Evolutionary conservation across 2,329 filamentous ascomycete genomes (phyloP).

Genomic region (Cyphellophora attinorum): DNA sequence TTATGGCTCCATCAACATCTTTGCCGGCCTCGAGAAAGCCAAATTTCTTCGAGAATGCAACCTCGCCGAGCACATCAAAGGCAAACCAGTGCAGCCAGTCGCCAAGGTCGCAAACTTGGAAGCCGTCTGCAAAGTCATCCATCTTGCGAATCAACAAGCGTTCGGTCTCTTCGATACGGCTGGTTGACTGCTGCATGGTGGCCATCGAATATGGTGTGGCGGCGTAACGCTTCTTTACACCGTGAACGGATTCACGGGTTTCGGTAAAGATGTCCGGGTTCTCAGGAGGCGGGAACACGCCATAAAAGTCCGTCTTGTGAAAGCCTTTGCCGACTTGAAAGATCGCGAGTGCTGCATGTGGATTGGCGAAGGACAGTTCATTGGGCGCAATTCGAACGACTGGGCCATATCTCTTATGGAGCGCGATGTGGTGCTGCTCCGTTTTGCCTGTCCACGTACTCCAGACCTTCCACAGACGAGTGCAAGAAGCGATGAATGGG

Average conservation of each 20-base stretch:
- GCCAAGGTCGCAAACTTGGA: conserved; percentile 37
- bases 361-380: conserved; percentile 39
- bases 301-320: conserved; percentile 45
- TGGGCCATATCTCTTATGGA: conserved; percentile 34
- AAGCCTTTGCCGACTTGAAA: conserved; percentile 43
- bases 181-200: conserved; percentile 20
- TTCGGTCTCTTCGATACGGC: conserved; percentile 25
- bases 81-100: conserved; percentile 26
- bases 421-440: conserved; percentile 25
- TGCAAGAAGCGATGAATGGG: conserved; percentile 31
- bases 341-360: conserved; percentile 35
- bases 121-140: conserved; percentile 26
- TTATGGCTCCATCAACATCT: conserved; percentile 44
- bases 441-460: conserved; percentile 29
- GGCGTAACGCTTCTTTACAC: conserved; percentile 43
- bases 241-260: conserved; percentile 44
- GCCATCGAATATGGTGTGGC: conserved; percentile 22
- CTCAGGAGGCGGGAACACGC: conserved; percentile 46
- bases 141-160: conserved; percentile 37
- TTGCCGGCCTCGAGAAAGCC: conserved; percentile 42
- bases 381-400: conserved; percentile 42
- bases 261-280: conserved; percentile 53
- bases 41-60: conserved; percentile 36
- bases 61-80: conserved; percentile 27
- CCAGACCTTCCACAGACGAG: conserved; percentile 30